Conservation (phyloP, 139 green algal species). For the Edaphochlamys debaryana region DNA sequence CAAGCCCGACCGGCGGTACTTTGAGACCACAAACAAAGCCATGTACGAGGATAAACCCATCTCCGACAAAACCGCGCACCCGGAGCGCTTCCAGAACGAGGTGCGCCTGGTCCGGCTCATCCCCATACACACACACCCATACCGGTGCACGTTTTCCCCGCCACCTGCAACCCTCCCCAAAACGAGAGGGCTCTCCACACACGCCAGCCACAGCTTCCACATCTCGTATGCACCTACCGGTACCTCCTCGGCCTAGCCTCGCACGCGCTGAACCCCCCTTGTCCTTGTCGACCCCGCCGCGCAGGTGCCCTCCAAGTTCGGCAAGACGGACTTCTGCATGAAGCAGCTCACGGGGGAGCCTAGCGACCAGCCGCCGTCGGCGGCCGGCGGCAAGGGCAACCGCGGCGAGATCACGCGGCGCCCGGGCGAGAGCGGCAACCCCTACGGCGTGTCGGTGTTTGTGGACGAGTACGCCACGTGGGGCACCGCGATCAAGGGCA, state of each 20-base stretch:
- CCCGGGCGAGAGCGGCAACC: slow-evolving; percentile 41
- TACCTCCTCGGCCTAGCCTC: too few relatives aligned
- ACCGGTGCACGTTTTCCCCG: too few relatives aligned
- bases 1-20: neutral
- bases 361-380: neutral
- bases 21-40: slow-evolving; percentile 36
- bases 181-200: too few relatives aligned
- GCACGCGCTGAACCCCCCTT: too few relatives aligned
- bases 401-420: slow-evolving; percentile 48
- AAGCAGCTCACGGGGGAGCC: too few relatives aligned
- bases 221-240: too few relatives aligned
- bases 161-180: too few relatives aligned
- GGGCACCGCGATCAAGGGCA: slow-evolving; percentile 37
- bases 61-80: neutral
- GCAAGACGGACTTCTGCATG: too few relatives aligned
- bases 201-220: too few relatives aligned
- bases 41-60: slow-evolving; percentile 17
- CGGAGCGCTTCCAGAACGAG: neutral
- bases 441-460: slow-evolving; percentile 49
- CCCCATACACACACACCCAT: too few relatives aligned
- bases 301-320: neutral
- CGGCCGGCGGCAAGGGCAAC: slow-evolving; percentile 15
- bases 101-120: too few relatives aligned
- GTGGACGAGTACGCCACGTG: slow-evolving; percentile 53
- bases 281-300: too few relatives aligned